Percentiles rank a stretch among this genome's conserved stretches.
These are phyloP conservation scores for Colletotrichum scovillei DNA, from an alignment of 2,329 filamentous ascomycete genomes.

Conservation along the genomic window DNA sequence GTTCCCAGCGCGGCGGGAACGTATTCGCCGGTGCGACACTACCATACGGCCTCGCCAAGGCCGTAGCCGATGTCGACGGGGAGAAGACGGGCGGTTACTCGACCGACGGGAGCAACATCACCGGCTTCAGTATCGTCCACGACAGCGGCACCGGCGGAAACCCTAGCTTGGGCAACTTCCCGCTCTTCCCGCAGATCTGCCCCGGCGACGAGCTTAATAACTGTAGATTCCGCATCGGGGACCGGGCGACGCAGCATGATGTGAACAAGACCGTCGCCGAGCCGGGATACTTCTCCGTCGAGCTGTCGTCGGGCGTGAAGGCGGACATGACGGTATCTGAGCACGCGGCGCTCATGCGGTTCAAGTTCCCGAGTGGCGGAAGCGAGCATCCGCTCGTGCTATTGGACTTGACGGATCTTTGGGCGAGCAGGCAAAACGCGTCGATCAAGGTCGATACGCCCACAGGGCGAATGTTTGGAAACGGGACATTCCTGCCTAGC, in stretches of 20 bases:
- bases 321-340: slow-evolving; percentile 71
- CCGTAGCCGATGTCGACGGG: slow-evolving; percentile 62
- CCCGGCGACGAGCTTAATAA: slow-evolving; percentile 61
- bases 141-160: slow-evolving; percentile 48
- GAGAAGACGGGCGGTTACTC: slow-evolving; percentile 58
- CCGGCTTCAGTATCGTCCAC: slow-evolving; percentile 61
- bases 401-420: slow-evolving; percentile 70
- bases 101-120: slow-evolving; percentile 59
- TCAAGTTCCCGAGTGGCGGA: slow-evolving; percentile 60
- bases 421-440: slow-evolving; percentile 50
- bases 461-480: slow-evolving; percentile 66
- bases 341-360: slow-evolving; percentile 70
- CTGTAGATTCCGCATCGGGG: slow-evolving; percentile 63
- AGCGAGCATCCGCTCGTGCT: slow-evolving; percentile 62
- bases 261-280: slow-evolving; percentile 56
- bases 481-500: slow-evolving; percentile 68
- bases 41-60: slow-evolving; percentile 67
- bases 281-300: slow-evolving; percentile 70
- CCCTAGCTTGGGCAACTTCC: slow-evolving; percentile 57
- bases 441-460: slow-evolving; percentile 60
- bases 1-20: slow-evolving; percentile 66
- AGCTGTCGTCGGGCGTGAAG: slow-evolving; percentile 61
- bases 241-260: slow-evolving; percentile 52
- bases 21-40: slow-evolving; percentile 67
- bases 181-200: slow-evolving; percentile 57